Conservation (phyloP, 352 stramenopile species). For the Globisporangium uncinulatum region DNA sequence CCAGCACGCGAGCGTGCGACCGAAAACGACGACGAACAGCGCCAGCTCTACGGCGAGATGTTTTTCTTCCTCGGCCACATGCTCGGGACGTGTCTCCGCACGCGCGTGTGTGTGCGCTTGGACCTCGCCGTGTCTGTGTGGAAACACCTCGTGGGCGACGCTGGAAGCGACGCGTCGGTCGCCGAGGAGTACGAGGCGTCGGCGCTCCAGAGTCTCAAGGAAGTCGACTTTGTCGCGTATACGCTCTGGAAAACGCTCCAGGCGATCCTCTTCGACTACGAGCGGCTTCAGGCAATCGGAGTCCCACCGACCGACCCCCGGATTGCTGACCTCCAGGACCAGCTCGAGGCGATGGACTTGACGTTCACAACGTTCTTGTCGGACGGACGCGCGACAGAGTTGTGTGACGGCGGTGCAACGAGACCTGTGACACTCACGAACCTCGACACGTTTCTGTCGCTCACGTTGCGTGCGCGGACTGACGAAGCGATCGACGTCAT, state of each 20-base stretch:
- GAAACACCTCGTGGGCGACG: conserved; percentile 55
- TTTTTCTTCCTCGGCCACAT: conserved; percentile 89
- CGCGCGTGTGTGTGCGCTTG: conserved; percentile 65
- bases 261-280: conserved; percentile 22
- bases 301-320: not conserved
- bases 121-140: conserved; percentile 67
- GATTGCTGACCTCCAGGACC: conserved; percentile 25
- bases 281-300: not conserved
- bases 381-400: conserved; percentile 42
- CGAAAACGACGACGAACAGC: conserved; percentile 41
- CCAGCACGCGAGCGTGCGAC: conserved; percentile 2
- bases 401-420: conserved; percentile 31
- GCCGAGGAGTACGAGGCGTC: conserved; percentile 14
- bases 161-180: not conserved
- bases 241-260: conserved; percentile 47
- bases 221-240: conserved; percentile 58
- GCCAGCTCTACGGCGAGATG: conserved; percentile 74
- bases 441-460: conserved; percentile 38
- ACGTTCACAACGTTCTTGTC: conserved; percentile 72
- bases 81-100: conserved; percentile 84
- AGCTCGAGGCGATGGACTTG: conserved; percentile 62
- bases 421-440: conserved; percentile 41
- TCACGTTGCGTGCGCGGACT: conserved; percentile 31
- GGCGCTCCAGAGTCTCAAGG: conserved; percentile 43
- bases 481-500: conserved; percentile 43